Conservation (phyloP, 176 grass and related monocot genomes). For the Zoysia pacifica region DNA sequence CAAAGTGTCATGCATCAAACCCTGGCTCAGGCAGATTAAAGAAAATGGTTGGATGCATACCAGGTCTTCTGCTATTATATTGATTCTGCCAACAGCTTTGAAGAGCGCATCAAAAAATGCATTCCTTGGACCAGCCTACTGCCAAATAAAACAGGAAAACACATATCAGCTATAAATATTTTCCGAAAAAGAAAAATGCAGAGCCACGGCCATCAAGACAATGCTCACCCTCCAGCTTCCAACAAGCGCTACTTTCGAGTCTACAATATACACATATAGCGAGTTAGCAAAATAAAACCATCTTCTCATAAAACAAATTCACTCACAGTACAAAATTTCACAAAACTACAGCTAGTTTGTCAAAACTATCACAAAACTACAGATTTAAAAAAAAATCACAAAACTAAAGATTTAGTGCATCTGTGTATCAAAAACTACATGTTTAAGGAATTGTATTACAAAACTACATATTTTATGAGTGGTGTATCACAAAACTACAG, state of each 20-base stretch:
- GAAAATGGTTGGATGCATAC: constrained; percentile 38
- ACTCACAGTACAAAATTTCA: constrained; percentile 1
- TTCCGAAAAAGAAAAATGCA: constrained; percentile 8
- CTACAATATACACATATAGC: constrained; percentile 53
- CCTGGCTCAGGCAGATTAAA: not conserved
- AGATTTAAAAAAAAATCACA: too few species aligned
- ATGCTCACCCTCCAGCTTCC: constrained; percentile 91
- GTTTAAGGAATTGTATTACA: too few species aligned
- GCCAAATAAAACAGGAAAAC: constrained; percentile 53
- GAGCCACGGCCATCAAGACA: constrained; percentile 23
- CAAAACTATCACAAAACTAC: too few species aligned
- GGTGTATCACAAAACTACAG: too few species aligned
- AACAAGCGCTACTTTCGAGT: constrained; percentile 69
- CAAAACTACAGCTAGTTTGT: too few species aligned
- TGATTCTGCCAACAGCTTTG: constrained; percentile 74
- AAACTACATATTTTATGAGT: too few species aligned
- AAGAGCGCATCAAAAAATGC: constrained; percentile 85
- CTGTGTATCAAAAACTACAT: too few species aligned
- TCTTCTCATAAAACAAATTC: constrained; percentile 35
- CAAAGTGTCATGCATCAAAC: not conserved
- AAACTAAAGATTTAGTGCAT: too few species aligned
- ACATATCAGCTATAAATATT: constrained; percentile 35
- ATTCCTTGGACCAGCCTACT: constrained; percentile 98
- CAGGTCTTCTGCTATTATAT: constrained; percentile 95
- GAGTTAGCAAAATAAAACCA: constrained; percentile 24